Evolutionary conservation across 2,329 filamentous ascomycete species (phyloP), one percentile per base, ranked within the genome.

Genomic region (Harringtonia lauricola): DNA sequence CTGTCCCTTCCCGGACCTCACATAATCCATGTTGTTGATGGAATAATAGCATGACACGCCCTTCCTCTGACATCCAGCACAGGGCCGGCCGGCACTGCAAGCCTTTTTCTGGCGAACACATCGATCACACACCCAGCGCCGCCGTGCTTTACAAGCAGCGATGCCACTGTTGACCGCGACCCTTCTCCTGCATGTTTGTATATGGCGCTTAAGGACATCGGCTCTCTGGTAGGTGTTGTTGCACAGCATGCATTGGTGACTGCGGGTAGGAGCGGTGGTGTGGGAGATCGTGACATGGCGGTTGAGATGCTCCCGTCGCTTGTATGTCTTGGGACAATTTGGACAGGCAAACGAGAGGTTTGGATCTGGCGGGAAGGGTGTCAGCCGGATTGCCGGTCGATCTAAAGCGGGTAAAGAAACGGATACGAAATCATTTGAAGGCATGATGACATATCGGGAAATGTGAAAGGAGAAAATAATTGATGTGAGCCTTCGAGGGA

Each of bases 301-400:
- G 13, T 45, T 34, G 21, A 45, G 21, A 35, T 45, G 43, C n/a
- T 45, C 43, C 8, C 43, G 39, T 13, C 43, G 34, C 14, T 45
- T 45, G 43, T 45, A 45, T 12, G 26, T 18, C n/a, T 39, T 45
- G 21, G 21, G 2, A 30, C 43, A 45, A 13, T 18, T 8, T 2
- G 35, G 8, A 17, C 43, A 45, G n/a, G n/a, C n/a, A n/a, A n/a
- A n/a, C n/a, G n/a, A n/a, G n/a, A n/a, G n/a, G n/a, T n/a, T n/a
- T n/a, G n/a, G n/a, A n/a, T n/a, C n/a, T n/a, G n/a, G n/a, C n/a
- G n/a, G n/a, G n/a, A n/a, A n/a, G n/a, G n/a, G n/a, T n/a, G n/a
- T n/a, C n/a, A n/a, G n/a, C n/a, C n/a, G n/a, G n/a, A n/a, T n/a
- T n/a, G n/a, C n/a, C n/a, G n/a, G n/a, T n/a, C n/a, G n/a, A n/a